Evolutionary conservation across 1,284 basidiomycete species (phyloP).

Genomic region (Sanguinoderma infundibulare): DNA sequence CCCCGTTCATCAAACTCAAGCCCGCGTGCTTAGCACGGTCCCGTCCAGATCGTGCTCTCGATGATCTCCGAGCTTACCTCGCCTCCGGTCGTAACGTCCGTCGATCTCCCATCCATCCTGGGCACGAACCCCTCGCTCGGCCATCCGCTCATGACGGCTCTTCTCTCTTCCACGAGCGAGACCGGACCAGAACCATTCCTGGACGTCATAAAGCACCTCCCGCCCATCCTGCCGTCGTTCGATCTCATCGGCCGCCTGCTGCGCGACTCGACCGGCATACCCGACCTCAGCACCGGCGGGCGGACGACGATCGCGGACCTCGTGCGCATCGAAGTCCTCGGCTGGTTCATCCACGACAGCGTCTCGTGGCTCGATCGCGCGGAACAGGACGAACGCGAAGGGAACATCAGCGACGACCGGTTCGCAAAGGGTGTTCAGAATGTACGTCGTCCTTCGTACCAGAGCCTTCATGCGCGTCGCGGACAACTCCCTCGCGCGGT

Average conservation of each 20-base stretch:
- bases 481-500: not conserved
- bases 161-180: conserved; percentile 43
- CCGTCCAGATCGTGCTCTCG: conserved; percentile 40
- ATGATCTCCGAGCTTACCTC: conserved; percentile 50
- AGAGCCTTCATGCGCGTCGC: not conserved
- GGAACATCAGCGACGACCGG: conserved; percentile 70
- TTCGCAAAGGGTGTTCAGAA: conserved; percentile 70
- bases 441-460: conserved; percentile 46
- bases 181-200: conserved; percentile 52
- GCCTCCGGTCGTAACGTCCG: conserved; percentile 65
- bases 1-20: not conserved
- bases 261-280: conserved; percentile 55
- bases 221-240: conserved; percentile 73
- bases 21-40: not conserved
- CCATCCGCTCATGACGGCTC: conserved; percentile 60
- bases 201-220: conserved; percentile 59
- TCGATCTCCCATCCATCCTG: conserved; percentile 67
- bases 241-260: conserved; percentile 71
- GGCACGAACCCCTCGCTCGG: conserved; percentile 71
- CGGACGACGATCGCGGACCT: conserved; percentile 65
- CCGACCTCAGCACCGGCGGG: conserved; percentile 42
- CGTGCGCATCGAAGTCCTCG: conserved; percentile 64
- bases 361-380: conserved; percentile 71
- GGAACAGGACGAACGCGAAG: conserved; percentile 66
- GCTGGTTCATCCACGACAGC: conserved; percentile 66